phyloP scores from a whole-genome alignment of 2,329 filamentous ascomycete species.

The Colletotrichum sidae region DNA sequence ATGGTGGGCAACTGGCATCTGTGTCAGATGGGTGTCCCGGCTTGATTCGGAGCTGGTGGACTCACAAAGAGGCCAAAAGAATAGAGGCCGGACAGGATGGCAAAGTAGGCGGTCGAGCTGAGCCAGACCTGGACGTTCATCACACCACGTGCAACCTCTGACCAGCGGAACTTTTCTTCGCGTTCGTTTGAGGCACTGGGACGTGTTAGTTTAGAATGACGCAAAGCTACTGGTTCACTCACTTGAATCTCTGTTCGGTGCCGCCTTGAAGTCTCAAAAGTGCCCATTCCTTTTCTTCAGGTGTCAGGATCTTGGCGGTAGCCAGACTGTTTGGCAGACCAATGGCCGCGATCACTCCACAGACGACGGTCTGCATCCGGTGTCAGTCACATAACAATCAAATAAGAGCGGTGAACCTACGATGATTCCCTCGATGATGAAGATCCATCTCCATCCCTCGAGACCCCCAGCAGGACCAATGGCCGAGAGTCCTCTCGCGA shows the following conservation, averaged over 20 bases:
- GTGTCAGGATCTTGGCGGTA: slow-evolving; percentile 64
- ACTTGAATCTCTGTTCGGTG: slow-evolving; percentile 48
- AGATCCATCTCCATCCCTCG: slow-evolving; percentile 72
- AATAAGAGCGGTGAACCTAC: slow-evolving; percentile 45
- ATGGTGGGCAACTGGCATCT: slow-evolving; percentile 68
- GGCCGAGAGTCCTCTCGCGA: slow-evolving; percentile 70
- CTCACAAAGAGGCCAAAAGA: slow-evolving; percentile 73
- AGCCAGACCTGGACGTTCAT: slow-evolving; percentile 73
- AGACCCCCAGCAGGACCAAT: slow-evolving; percentile 66
- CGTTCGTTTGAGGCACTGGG: slow-evolving; percentile 42
- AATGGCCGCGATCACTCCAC: slow-evolving; percentile 63
- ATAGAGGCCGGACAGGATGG: slow-evolving; percentile 68
- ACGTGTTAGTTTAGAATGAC: background rate
- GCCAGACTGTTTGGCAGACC: slow-evolving; percentile 67
- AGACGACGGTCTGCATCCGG: slow-evolving; percentile 60
- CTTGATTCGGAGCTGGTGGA: slow-evolving; percentile 5
- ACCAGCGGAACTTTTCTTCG: slow-evolving; percentile 67
- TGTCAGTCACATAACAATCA: slow-evolving; percentile 20
- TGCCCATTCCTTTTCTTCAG: slow-evolving; percentile 63
- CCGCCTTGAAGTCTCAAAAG: slow-evolving; percentile 56
- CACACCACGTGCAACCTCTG: slow-evolving; percentile 71
- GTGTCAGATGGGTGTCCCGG: background rate
- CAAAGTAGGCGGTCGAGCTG: slow-evolving; percentile 70
- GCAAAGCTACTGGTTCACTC: background rate
- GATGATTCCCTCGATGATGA: slow-evolving; percentile 69